A percentile compares a stretch with the other conserved stretches of the same genome.
Conservation (phyloP, 2,329 filamentous ascomycete species). For the Gremmenia infestans region DNA sequence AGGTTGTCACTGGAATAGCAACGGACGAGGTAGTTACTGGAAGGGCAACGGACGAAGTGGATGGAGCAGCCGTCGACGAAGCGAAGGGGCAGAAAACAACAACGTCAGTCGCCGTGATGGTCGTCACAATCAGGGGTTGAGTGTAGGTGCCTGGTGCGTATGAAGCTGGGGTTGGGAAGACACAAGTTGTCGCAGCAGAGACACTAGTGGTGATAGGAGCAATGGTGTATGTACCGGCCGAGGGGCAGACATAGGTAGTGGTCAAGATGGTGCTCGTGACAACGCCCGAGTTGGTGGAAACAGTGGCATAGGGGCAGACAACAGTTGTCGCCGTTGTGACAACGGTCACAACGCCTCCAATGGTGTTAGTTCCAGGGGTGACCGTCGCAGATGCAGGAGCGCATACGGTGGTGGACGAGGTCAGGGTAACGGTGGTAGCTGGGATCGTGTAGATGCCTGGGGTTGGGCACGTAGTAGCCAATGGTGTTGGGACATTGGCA, state of each 20-base stretch:
- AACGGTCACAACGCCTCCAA: conserved; percentile 68
- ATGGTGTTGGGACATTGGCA: conserved; percentile 40
- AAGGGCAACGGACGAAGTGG: conserved; percentile 35
- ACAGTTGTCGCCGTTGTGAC: conserved; percentile 63
- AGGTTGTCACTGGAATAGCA: conserved; percentile 11
- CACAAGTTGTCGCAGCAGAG: conserved; percentile 48
- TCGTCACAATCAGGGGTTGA: conserved; percentile 60
- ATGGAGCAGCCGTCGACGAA: conserved; percentile 34
- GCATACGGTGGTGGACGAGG: conserved; percentile 62
- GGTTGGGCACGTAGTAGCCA: conserved; percentile 51
- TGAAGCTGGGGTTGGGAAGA: conserved; percentile 61
- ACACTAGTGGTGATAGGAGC: conserved; percentile 60
- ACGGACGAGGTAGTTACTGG: conserved; percentile 2
- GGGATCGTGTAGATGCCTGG: conserved; percentile 73
- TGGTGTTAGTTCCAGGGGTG: conserved; percentile 59
- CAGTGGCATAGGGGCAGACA: conserved; percentile 64
- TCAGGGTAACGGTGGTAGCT: conserved; percentile 65
- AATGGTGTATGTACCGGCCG: conserved; percentile 71
- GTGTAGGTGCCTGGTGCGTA: conserved; percentile 70
- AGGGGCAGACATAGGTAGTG: conserved; percentile 70
- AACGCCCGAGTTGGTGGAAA: conserved; percentile 52
- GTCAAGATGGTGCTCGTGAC: conserved; percentile 63
- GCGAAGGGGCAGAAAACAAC: conserved; percentile 68
- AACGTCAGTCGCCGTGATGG: conserved; percentile 62
- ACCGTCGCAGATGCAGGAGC: conserved; percentile 57